Evolutionary conservation across 2,329 filamentous ascomycete genomes (phyloP), one percentile per base, ranked within the genome.

Genomic region (Fusarium humuli): DNA sequence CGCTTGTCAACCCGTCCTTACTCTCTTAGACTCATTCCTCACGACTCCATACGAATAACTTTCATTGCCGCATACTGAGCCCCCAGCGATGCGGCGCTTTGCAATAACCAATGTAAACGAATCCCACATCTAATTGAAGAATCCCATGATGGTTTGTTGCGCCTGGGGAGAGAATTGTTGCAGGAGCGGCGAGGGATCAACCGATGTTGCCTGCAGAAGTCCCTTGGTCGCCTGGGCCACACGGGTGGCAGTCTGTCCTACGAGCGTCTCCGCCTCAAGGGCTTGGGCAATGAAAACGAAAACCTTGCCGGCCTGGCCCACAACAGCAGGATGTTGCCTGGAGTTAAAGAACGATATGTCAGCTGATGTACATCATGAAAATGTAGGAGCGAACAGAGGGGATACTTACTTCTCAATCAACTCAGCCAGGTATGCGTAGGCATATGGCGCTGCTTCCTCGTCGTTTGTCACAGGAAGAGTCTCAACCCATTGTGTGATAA

Each of bases 391-490:
- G 7, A 12, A 41, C 8, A 42, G 20, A 11, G 20, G 3, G 25
- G 37, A 52, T 62, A 91, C 94, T 88, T 89, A 98, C 96, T 97
- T 92, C 73, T 97, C 92, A 78, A 98, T 98, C 69, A 99, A 82
- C 79, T 97, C 91, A 14, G 93, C 91, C 62, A 99, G 84, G 82
- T 97, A 99, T 46, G 91, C 91, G 79, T 99, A 99, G 2, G 94
- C 94, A 79, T 97, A 98, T 16, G 96, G 96, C 22, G 96, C 96
- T 6, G 96, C 96, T 83, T 99, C 96, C 80, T 99, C 96, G 72
- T 99, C 96, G 77, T 97, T 98, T 18, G 91, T 90, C 55, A 99
- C 92, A 0, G 96, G 96, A 37, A 99, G 84, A 0, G 95, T 98
- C 71, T 94, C 90, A 50, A 99, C 83, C 96, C 96, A 99, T 78